A percentile compares a stretch with the other conserved stretches of the same genome.
These are phyloP conservation scores for Pythium chondricola DNA, from an alignment of 352 stramenopile genomes.

Conservation along the genomic window DNA sequence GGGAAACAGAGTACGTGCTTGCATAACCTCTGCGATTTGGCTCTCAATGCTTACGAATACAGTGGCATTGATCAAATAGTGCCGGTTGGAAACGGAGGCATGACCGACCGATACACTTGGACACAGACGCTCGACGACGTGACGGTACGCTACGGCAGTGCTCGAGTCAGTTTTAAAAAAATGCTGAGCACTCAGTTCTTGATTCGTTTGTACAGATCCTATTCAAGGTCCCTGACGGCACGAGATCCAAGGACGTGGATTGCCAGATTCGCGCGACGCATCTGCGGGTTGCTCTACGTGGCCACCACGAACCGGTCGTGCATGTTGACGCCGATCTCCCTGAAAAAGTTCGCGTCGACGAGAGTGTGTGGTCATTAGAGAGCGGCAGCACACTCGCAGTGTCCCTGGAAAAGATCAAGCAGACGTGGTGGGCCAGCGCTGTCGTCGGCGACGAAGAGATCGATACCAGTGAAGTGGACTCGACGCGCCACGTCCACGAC, in stretches of 20 bases:
- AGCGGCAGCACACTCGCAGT: constrained; percentile 63
- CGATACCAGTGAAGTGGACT: constrained; percentile 96
- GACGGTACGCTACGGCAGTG: constrained; percentile 43
- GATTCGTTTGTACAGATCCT: constrained; percentile 39
- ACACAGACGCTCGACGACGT: constrained; percentile 97
- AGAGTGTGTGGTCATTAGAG: constrained; percentile 97
- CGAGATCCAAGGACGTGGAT: constrained; percentile 87
- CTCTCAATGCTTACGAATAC: no score
- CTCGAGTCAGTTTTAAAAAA: background rate
- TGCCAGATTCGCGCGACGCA: constrained; percentile 85
- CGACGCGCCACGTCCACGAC: constrained; percentile 94
- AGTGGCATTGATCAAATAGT: constrained; percentile 18
- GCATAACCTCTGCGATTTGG: background rate
- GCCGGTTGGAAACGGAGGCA: constrained; percentile 87
- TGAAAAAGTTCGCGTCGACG: constrained; percentile 94
- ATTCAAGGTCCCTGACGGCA: constrained; percentile 85
- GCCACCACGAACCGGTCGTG: background rate
- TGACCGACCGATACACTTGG: constrained; percentile 91
- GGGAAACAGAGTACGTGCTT: constrained; percentile 61
- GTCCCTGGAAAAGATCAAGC: constrained; percentile 94
- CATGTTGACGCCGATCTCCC: constrained; percentile 84
- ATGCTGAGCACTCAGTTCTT: background rate
- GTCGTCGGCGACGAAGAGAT: constrained; percentile 92
- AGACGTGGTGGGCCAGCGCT: constrained; percentile 97
- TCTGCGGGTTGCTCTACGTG: constrained; percentile 82